phyloP scores from a whole-genome alignment of 768 basidiomycete genomes.

The Mrakia hoshinonis region DNA sequence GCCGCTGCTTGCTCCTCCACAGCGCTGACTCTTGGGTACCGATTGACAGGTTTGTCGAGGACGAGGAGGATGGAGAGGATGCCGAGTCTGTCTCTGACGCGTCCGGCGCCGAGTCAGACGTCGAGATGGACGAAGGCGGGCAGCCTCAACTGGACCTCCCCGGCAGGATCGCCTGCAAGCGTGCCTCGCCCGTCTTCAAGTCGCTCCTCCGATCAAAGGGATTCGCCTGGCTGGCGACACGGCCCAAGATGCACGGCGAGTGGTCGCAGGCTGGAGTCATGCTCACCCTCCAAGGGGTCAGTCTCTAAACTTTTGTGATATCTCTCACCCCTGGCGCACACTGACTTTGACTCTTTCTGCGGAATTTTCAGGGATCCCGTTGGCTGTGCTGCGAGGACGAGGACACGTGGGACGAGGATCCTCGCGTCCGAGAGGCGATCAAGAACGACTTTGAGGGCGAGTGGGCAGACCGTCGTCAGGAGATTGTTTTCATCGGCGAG shows the following conservation, averaged over 20 bases:
- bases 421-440: conserved; percentile 32
- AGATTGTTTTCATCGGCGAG: conserved; percentile 35
- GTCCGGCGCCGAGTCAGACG: background rate
- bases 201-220: conserved; percentile 39
- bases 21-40: conserved; percentile 19
- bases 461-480: conserved; percentile 40
- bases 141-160: conserved; percentile 37
- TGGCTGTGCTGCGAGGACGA: conserved; percentile 38
- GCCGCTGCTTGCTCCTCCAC: background rate
- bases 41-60: conserved; percentile 31
- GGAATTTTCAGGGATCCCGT: conserved; percentile 28
- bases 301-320: background rate
- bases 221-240: conserved; percentile 40
- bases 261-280: conserved; percentile 41
- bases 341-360: background rate
- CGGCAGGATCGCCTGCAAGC: conserved; percentile 35
- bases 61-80: conserved; percentile 32
- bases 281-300: conserved; percentile 35
- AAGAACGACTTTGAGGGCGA: conserved; percentile 37
- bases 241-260: conserved; percentile 38
- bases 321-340: background rate
- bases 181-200: conserved; percentile 34
- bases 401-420: conserved; percentile 31
- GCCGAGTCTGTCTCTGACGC: background rate
- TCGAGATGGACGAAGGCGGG: conserved; percentile 21